Percentiles rank a stretch among this genome's conserved stretches.
These are phyloP conservation scores for Didymella pomorum DNA, from an alignment of 2,329 filamentous ascomycete species.

Conservation along the genomic window DNA sequence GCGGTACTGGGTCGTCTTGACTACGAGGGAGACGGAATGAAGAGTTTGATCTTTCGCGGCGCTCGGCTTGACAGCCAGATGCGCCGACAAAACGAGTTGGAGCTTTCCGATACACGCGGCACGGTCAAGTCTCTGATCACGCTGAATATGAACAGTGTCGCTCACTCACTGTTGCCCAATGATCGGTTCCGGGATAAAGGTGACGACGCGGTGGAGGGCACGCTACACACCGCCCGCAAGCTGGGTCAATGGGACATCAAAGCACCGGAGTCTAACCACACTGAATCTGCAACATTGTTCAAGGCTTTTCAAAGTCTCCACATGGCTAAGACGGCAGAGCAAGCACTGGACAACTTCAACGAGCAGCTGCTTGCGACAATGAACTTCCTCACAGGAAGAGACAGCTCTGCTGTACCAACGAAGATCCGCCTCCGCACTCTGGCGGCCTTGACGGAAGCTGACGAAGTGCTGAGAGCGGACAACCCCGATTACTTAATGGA, in stretches of 20 bases:
- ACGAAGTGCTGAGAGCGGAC: conserved; percentile 73
- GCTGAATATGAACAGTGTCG: conserved; percentile 85
- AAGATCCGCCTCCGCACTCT: conserved; percentile 54
- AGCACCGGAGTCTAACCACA: conserved; percentile 68
- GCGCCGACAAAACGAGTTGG: conserved; percentile 64
- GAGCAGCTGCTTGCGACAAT: conserved; percentile 64
- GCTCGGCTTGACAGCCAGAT: conserved; percentile 90
- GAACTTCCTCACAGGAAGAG: conserved; percentile 40
- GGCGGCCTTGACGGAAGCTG: conserved; percentile 80
- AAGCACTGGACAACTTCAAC: conserved; percentile 67
- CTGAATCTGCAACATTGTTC: conserved; percentile 75
- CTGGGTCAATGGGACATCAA: conserved; percentile 93
- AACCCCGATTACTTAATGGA: conserved; percentile 68
- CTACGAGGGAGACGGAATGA: conserved; percentile 86
- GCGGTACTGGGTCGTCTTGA: conserved; percentile 84
- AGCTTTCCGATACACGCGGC: conserved; percentile 69
- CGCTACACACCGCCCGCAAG: conserved; percentile 80
- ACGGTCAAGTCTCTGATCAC: conserved; percentile 79
- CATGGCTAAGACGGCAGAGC: conserved; percentile 65
- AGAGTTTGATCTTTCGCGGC: conserved; percentile 87
- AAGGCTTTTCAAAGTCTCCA: conserved; percentile 82
- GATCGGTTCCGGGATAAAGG: conserved; percentile 68
- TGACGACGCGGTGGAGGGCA: conserved; percentile 70
- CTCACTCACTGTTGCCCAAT: conserved; percentile 76
- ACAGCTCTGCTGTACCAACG: conserved; percentile 34